These are phyloP conservation scores for Parasarocladium wereldwijsianum DNA, from an alignment of 2,329 filamentous ascomycete species.

Conservation along the genomic window DNA sequence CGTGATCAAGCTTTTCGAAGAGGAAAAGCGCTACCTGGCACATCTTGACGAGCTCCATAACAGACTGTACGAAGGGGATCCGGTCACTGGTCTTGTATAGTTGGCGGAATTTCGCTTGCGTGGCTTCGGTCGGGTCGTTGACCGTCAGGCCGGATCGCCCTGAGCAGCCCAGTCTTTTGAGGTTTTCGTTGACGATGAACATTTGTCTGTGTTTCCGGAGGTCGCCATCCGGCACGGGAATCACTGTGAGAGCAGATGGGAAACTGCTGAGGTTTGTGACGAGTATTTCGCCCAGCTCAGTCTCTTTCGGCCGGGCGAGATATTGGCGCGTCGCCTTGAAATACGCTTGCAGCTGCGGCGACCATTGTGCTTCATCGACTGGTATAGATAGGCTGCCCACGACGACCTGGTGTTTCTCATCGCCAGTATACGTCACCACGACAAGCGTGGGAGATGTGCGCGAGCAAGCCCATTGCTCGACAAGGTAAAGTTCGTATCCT, in stretches of 20 bases:
- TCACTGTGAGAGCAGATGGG: constrained; percentile 83
- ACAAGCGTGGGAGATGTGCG: constrained; percentile 79
- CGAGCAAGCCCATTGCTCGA: constrained; percentile 97
- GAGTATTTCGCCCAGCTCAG: constrained; percentile 72
- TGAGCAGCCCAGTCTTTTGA: constrained; percentile 85
- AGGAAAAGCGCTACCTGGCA: constrained; percentile 81
- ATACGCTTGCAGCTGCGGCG: constrained; percentile 62
- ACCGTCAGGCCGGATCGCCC: constrained; percentile 77
- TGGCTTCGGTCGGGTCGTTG: constrained; percentile 61
- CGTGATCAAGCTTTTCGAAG: constrained; percentile 74
- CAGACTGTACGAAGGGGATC: constrained; percentile 61
- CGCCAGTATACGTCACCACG: constrained; percentile 86
- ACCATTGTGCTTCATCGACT: constrained; percentile 67
- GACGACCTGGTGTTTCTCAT: constrained; percentile 61
- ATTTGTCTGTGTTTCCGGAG: constrained; percentile 63
- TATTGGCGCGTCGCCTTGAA: constrained; percentile 76
- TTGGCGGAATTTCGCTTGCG: constrained; percentile 81
- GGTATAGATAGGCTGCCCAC: constrained; percentile 74
- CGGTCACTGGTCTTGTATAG: constrained; percentile 79
- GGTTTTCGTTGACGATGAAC: constrained; percentile 87
- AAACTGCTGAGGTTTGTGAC: constrained; percentile 89
- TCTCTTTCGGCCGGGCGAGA: constrained; percentile 73
- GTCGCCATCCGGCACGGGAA: constrained; percentile 76
- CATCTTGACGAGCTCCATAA: constrained; percentile 77
- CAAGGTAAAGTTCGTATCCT: constrained; percentile 86